Base-by-base conservation (phyloP, 345 rosid species). In the Syzygium aqueum region DNA sequence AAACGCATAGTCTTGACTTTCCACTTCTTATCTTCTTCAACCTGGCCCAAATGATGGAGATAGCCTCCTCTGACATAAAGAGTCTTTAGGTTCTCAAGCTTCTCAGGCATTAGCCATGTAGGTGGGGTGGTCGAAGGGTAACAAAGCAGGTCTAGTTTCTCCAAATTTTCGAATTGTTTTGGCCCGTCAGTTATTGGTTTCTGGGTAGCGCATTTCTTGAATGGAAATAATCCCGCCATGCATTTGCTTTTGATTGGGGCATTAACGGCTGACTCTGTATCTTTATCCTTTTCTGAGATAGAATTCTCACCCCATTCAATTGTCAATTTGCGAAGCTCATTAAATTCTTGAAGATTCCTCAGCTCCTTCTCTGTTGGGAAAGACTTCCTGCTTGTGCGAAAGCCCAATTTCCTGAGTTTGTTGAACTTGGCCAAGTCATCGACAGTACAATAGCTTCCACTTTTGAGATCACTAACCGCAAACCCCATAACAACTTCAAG, bases 321-420 rank as follows among this genome's bases (percentile, higher is more conserved):
- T 19, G 90, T 89, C 30, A 89, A 61, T 84, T 85, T 53, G 27
- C 49, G 84, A 84, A 89, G 90, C 28, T 52, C 30, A 15, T 49
- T 11, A 19, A 86, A 33, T 46, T 54, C 30, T 85, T 84, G 30
- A 61, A 89, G 59, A 16, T 5, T 57, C 7, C 37, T 13, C 14
- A 89, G 51, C 57, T 92, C 67, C 90, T 90, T 85, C 91, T 95
- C 86, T 93, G 91, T 65, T 90, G 86, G 43, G 93, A 94, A 82
- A 86, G 87, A 77, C 52, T 57, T 67, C 23, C 85, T 51, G 52
- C n/a, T 10, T 56, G 54, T 86, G 63, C 51, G 51, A 30, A 84
- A 53, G 85, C 86, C 80, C 54, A 89, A 85, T 85, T 85, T 85
- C 43, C 14, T 1, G 56, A 89, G 46, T 30, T 82, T 43, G 16